Evolutionary conservation across 257 asterid genomes (phyloP), one percentile per base, ranked within the genome.

Genomic region (Nicotiana noctiflora): DNA sequence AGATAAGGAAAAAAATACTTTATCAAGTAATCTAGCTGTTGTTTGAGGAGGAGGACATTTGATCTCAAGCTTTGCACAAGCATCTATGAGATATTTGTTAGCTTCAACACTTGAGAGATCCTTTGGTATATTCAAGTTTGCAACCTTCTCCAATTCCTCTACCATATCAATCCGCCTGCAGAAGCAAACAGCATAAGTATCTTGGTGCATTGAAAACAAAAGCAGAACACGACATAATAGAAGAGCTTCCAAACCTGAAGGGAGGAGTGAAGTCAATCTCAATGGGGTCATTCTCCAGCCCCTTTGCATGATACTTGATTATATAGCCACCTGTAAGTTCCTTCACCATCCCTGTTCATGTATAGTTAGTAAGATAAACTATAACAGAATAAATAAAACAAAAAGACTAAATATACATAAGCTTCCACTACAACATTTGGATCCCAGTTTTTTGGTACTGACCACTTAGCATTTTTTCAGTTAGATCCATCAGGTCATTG

Each of bases 111-210:
- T 89, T 0, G 95, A 76, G 3, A 95, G 88, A 88, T 95, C 98
- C 86, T 91, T 91, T 5, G 99, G 99, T 83, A 95, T 92, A 83
- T 79, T 86, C 80, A 95, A 83, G 68, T 89, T 86, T 11, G 97
- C 98, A 31, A 90, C 78, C 88, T 87, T 93, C 90, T 95, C 98
- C 90, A 95, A 87, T 79, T 89, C 99, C 44, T 89, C 93, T 79
- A 95, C 90, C 99, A 95, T 93, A 82, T 95, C 99, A 82, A 95
- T 93, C 81, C 97, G n/a, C n/a, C n/a, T n/a, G n/a, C n/a, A n/a
- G n/a, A n/a, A n/a, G n/a, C n/a, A n/a, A n/a, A n/a, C n/a, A n/a
- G n/a, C n/a, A n/a, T n/a, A n/a, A n/a, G n/a, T n/a, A n/a, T n/a
- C n/a, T n/a, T n/a, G n/a, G n/a, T n/a, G n/a, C n/a, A n/a, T n/a